Base-by-base conservation (phyloP, 345 rosid species). In the Kernera saxatilis region DNA sequence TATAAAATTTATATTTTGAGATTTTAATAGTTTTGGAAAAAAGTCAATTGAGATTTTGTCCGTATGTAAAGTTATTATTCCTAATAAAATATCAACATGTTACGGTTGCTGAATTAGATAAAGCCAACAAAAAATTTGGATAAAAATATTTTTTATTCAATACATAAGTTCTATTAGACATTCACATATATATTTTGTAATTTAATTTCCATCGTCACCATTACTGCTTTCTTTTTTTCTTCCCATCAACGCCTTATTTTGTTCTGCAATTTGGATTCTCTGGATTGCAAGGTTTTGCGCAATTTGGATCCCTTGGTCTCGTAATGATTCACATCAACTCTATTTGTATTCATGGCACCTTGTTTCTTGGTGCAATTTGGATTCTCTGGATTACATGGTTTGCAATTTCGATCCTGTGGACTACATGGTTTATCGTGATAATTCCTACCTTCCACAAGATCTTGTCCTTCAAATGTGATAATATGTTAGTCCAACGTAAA, bases 401-500 rank as follows among this genome's bases (percentile, higher is more conserved):
- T 0, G 39, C 67, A 61, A 6, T 26, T n/a, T 36, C 26, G 50
- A 13, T 39, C 26, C 39, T 29, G 21, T 27, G 43, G 30, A 30
- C 17, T 18, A 43, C 67, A 61, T 27, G 37, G n/a, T n/a, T n/a
- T n/a, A n/a, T n/a, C n/a, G n/a, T n/a, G n/a, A n/a, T n/a, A n/a
- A n/a, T n/a, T n/a, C n/a, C 58, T 70, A 12, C 74, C 37, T 4
- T 22, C 26, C 73, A 56, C 64, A 4, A 69, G 13, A 32, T 44
- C 26, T 44, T 32, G 55, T 56, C 66, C 74, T 70, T 35, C 67
- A 46, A 26, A 26, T 58, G 19, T 58, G 32, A 29, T 26, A 27
- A 30, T 18, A 45, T 41, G 64, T 32, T 69, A 69, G 57, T 23
- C 18, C 22, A 22, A 29, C 49, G 15, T 12, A 35, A 6, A 5